These are phyloP conservation scores for Saccharomyces hybrid DNA, from an alignment of 1,139 yeast genomes.

Conservation along the genomic window DNA sequence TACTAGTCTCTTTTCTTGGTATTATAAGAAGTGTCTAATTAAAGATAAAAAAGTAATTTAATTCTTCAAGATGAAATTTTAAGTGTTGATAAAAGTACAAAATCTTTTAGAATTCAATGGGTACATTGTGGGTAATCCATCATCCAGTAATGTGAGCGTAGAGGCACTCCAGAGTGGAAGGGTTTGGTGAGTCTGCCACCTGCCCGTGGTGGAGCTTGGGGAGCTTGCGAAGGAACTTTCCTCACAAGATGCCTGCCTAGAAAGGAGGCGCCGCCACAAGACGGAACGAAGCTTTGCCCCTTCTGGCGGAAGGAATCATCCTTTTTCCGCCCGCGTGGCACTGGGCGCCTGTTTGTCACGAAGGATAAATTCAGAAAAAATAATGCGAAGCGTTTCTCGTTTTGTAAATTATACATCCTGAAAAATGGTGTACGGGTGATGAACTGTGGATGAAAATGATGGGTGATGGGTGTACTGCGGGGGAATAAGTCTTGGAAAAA, in stretches of 20 bases:
- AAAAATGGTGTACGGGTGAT: no score
- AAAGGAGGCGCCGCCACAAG: neutral
- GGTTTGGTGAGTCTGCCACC: neutral
- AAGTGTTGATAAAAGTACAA: neutral
- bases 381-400: no score
- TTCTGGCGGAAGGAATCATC: neutral
- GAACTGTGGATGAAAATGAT: no score
- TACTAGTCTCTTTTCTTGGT: slow-evolving; percentile 1
- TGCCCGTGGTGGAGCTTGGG: neutral
- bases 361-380: no score
- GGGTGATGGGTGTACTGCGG: no score
- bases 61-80: neutral
- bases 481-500: no score
- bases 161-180: neutral
- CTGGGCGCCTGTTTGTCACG: no score
- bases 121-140: neutral
- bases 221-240: neutral
- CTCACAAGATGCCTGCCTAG: neutral
- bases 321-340: no score
- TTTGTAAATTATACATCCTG: no score
- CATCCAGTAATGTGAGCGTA: neutral
- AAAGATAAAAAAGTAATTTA: neutral
- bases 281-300: neutral
- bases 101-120: neutral
- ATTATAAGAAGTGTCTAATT: neutral